Evolutionary conservation across 2,329 filamentous ascomycete species (phyloP).

Genomic region (Cercospora canescens): DNA sequence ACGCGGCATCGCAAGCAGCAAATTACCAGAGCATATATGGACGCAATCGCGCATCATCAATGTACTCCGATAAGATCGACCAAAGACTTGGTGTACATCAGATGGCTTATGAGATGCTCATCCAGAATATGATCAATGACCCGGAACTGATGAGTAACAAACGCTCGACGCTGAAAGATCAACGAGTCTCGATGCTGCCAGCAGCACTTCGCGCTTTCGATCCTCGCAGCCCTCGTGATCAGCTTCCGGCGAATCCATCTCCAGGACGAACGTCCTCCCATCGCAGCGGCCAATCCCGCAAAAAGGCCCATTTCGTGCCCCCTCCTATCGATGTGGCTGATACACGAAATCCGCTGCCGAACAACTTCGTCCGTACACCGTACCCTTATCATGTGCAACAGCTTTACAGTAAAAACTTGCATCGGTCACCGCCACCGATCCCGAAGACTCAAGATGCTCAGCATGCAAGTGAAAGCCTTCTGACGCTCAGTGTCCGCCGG

Average conservation of each 20-base stretch:
- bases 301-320: constrained; percentile 36
- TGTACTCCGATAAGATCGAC: constrained; percentile 27
- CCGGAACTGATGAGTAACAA: constrained; percentile 25
- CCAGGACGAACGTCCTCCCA: constrained; percentile 8
- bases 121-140: constrained; percentile 35
- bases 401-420: constrained; percentile 29
- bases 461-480: constrained; percentile 28
- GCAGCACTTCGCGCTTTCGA: constrained; percentile 25
- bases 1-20: background rate
- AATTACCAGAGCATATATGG: constrained; percentile 7
- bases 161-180: constrained; percentile 6
- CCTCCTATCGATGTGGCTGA: constrained; percentile 35
- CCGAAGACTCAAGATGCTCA: constrained; percentile 6
- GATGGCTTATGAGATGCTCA: constrained; percentile 36
- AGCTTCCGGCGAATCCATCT: constrained; percentile 9
- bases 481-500: constrained; percentile 35
- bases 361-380: constrained; percentile 35
- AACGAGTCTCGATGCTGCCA: constrained; percentile 27
- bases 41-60: constrained; percentile 1
- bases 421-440: constrained; percentile 17
- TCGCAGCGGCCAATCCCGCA: constrained; percentile 22
- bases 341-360: constrained; percentile 26
- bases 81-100: constrained; percentile 34
- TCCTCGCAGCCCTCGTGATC: constrained; percentile 27
- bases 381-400: constrained; percentile 29